These are phyloP conservation scores for Cordyceps militaris DNA, from an alignment of 2,329 filamentous ascomycete species.

Conservation along the genomic window DNA sequence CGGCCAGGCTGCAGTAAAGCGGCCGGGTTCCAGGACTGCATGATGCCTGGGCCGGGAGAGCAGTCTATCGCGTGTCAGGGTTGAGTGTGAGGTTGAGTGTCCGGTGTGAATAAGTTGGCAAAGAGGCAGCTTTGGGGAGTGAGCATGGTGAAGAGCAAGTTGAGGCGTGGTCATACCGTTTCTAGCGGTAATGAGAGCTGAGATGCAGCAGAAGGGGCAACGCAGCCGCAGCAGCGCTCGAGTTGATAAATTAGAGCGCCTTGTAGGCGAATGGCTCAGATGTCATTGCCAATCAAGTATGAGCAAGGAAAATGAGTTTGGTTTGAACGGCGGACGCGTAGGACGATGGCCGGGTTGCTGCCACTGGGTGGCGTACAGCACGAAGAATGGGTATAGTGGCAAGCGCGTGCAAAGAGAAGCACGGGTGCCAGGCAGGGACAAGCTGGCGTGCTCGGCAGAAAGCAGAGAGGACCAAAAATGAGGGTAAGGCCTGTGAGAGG, in stretches of 20 bases:
- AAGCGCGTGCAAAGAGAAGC: background rate
- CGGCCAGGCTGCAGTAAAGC: conserved; percentile 33
- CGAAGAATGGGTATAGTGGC: background rate
- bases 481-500: conserved; percentile 5
- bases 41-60: conserved; percentile 19
- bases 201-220: background rate
- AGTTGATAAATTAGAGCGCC: conserved; percentile 5
- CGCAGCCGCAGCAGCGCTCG: background rate
- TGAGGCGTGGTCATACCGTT: conserved; percentile 9
- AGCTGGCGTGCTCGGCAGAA: background rate
- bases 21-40: conserved; percentile 35
- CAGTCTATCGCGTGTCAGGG: conserved; percentile 22
- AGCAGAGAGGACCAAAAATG: background rate
- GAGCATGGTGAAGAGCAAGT: background rate
- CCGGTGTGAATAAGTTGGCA: conserved; percentile 3
- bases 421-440: background rate
- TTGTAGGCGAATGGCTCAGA: background rate
- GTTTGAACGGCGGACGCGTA: background rate
- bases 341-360: conserved; percentile 1
- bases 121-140: background rate
- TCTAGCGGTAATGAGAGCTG: conserved; percentile 3
- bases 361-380: background rate
- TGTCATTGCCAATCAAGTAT: background rate
- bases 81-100: conserved; percentile 17
- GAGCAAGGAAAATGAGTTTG: background rate